Conservation (phyloP, 768 basidiomycete genomes). For the Mycena alexandri region DNA sequence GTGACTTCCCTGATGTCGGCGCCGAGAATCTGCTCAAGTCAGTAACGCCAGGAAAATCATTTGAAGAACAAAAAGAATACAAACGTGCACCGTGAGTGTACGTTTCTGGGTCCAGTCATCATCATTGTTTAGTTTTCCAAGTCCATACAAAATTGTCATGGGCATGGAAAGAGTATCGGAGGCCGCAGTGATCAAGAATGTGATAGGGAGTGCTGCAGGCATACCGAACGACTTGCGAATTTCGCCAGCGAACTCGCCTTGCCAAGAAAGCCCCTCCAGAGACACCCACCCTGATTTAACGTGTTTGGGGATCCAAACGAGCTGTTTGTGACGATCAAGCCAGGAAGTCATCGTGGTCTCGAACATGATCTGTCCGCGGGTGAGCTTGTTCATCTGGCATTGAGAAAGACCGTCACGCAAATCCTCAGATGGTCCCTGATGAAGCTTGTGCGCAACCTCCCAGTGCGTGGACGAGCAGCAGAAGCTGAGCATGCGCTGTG, state of each 20-base stretch:
- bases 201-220: neutral
- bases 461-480: slow-evolving; percentile 15
- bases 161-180: neutral
- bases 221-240: neutral
- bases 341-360: neutral
- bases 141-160: neutral
- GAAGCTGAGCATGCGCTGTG: slow-evolving; percentile 5
- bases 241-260: neutral
- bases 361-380: neutral
- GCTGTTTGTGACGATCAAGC: too few relatives aligned
- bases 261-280: neutral
- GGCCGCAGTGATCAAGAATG: neutral
- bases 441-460: slow-evolving; percentile 4
- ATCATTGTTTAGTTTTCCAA: neutral
- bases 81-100: neutral
- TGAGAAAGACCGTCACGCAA: neutral
- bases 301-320: neutral
- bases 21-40: too few relatives aligned
- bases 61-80: neutral
- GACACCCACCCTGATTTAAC: neutral
- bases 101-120: neutral
- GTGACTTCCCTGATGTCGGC: too few relatives aligned
- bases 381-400: neutral
- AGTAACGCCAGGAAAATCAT: neutral
- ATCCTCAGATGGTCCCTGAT: slow-evolving; percentile 4